These are phyloP conservation scores for Helenozyma baotianmanensis DNA, from an alignment of 805 yeast species.

Conservation along the genomic window DNA sequence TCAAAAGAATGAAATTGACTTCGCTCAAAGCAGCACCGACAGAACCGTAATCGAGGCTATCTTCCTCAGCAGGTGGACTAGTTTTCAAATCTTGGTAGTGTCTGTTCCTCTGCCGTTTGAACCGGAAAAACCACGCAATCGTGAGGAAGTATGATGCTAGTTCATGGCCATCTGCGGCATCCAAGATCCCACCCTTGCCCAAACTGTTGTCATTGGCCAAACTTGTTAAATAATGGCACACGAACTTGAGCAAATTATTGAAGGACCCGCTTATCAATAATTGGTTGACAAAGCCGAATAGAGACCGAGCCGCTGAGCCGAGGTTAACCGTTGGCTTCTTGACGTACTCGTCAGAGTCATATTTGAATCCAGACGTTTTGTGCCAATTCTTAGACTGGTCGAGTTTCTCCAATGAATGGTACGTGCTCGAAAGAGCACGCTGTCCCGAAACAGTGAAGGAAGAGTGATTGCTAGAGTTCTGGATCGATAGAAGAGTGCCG, in stretches of 20 bases:
- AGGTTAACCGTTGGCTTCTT: slow-evolving; percentile 23
- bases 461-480: slow-evolving; percentile 51
- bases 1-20: slow-evolving; percentile 52
- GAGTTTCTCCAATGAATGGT: slow-evolving; percentile 55
- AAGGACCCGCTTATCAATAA: slow-evolving; percentile 69
- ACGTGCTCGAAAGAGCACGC: slow-evolving; percentile 48
- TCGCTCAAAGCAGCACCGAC: slow-evolving; percentile 58
- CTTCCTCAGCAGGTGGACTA: slow-evolving; percentile 20
- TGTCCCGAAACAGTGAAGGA: slow-evolving; percentile 70
- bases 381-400: slow-evolving; percentile 70
- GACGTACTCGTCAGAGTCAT: slow-evolving; percentile 38
- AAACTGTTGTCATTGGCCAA: slow-evolving; percentile 11
- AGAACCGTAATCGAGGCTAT: slow-evolving; percentile 35
- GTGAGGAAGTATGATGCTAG: slow-evolving; percentile 50
- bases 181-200: slow-evolving; percentile 23
- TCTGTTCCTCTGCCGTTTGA: slow-evolving; percentile 40
- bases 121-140: slow-evolving; percentile 71
- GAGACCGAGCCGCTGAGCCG: slow-evolving; percentile 25
- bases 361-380: slow-evolving; percentile 32
- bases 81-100: background rate
- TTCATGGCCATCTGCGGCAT: slow-evolving; percentile 30
- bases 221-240: slow-evolving; percentile 31
- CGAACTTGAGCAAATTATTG: slow-evolving; percentile 54
- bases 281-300: slow-evolving; percentile 44
- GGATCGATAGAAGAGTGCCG: slow-evolving; percentile 78